Percentiles rank a stretch among this genome's conserved stretches.
phyloP scores from a whole-genome alignment of 768 basidiomycete genomes.

The Russula emetica region DNA sequence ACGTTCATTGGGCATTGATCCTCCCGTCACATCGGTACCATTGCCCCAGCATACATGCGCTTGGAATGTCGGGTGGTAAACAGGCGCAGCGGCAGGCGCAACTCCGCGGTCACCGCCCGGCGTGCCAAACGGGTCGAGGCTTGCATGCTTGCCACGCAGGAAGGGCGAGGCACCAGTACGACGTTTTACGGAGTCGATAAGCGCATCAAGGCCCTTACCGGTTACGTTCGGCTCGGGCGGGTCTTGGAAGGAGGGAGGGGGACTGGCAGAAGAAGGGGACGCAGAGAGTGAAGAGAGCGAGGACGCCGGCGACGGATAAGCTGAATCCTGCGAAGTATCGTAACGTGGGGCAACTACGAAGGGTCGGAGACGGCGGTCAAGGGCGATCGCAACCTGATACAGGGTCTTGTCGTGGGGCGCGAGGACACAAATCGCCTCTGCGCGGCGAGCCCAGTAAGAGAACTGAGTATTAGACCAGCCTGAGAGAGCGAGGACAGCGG shows the following conservation, averaged over 20 bases:
- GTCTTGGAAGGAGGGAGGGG: slow-evolving; percentile 33
- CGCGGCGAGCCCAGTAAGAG: slow-evolving; percentile 51
- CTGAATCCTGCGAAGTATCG: slow-evolving; percentile 26
- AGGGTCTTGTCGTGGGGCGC: slow-evolving; percentile 41
- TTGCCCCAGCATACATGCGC: slow-evolving; percentile 31
- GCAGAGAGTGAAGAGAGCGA: slow-evolving; percentile 25
- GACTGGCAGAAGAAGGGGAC: slow-evolving; percentile 19
- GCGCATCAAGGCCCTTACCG: slow-evolving; percentile 48
- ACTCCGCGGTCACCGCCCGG: slow-evolving; percentile 37
- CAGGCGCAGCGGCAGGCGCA: slow-evolving; percentile 28
- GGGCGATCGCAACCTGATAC: slow-evolving; percentile 39
- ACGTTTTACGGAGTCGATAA: slow-evolving; percentile 48
- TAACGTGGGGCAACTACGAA: slow-evolving; percentile 28
- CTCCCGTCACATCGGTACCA: slow-evolving; percentile 14
- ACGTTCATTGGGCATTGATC: slow-evolving; percentile 9
- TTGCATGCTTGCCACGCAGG: slow-evolving; percentile 49
- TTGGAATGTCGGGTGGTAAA: slow-evolving; percentile 32
- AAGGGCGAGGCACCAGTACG: slow-evolving; percentile 46
- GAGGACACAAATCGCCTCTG: slow-evolving; percentile 48
- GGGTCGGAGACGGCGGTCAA: slow-evolving; percentile 40
- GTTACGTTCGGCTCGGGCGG: slow-evolving; percentile 41
- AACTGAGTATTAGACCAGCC: slow-evolving; percentile 54
- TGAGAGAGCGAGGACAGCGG: slow-evolving; percentile 45
- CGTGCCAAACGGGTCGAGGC: slow-evolving; percentile 47
- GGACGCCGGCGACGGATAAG: slow-evolving; percentile 28